Base-by-base conservation (phyloP, 2,329 filamentous ascomycete species). In the Fusarium longipes region DNA sequence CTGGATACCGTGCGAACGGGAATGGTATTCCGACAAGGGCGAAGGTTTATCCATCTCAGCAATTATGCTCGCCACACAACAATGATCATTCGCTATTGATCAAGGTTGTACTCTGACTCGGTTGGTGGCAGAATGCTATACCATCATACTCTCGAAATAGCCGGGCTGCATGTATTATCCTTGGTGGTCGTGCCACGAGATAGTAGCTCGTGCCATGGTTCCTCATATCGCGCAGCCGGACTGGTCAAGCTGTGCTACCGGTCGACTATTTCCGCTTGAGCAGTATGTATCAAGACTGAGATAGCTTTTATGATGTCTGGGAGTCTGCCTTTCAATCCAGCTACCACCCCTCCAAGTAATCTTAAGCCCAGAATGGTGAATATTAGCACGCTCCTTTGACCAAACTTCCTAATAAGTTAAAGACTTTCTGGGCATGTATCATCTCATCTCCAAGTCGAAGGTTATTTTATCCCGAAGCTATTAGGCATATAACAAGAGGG, bases 1-100 rank as follows among this genome's bases (percentile, higher is more conserved):
- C 62, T 55, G 61, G 65, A 57, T 62, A 57, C 60, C 65, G 55
- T 68, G 65, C 60, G 47, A 68, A 53, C 49, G 50, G 65, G 33
- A 68, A 43, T 43, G 18, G n/a, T 42, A 32, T 36, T 57, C 47
- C 32, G 29, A 25, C 33, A 43, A 53, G 25, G 38, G 48, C 27
- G 25, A 43, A 29, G n/a, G 8, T 24, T 50, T 42, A 22, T 50
- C 30, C 24, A 50, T 38, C 36, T 50, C 8, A 32, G 14, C 36
- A 20, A 30, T 43, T 51, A 47, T 66, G 56, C 29, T 50, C 40
- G 24, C 27, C 22, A 42, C 45, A 8, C 18, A 22, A 35, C 36
- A 10, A 20, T 40, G 17, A 36, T 56, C 57, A 52, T 62, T 68
- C 55, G 64, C 47, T 61, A 27, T 39, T 55, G 49, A 43, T 36